These are phyloP conservation scores for Magnaporthales sp. DNA, from an alignment of 2,329 filamentous ascomycete species.

Conservation along the genomic window DNA sequence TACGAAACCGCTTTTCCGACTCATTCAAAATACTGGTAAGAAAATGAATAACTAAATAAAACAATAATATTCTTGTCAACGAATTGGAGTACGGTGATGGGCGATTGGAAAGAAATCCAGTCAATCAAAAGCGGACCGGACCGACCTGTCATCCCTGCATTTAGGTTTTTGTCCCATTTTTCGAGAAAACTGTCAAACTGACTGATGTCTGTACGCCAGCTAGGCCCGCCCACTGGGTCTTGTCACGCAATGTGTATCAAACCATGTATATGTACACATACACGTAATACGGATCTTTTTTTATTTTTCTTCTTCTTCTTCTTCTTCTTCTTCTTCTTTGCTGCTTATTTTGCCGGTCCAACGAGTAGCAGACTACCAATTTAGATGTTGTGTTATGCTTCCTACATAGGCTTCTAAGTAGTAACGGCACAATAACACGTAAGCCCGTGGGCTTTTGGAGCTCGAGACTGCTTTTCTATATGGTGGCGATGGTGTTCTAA, in stretches of 20 bases:
- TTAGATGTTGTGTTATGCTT: background rate
- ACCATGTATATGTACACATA: background rate
- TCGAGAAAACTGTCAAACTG: background rate
- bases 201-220: background rate
- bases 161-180: background rate
- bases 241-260: background rate
- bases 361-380: too few relatives aligned
- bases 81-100: background rate
- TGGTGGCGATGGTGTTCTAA: background rate
- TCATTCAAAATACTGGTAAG: background rate
- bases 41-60: background rate
- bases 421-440: too few relatives aligned
- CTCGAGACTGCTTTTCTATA: background rate
- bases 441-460: background rate
- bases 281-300: background rate
- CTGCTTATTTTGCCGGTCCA: background rate
- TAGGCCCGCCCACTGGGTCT: background rate
- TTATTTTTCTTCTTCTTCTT: too few relatives aligned
- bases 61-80: too few relatives aligned
- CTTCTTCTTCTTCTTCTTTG: too few relatives aligned
- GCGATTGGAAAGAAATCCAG: background rate
- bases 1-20: background rate
- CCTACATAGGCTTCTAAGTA: too few relatives aligned
- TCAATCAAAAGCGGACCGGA: background rate
- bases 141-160: background rate